A percentile compares a stretch with the other conserved stretches of the same genome.
phyloP scores from a whole-genome alignment of 352 stramenopile species.

The Pythium grandisporangium region DNA sequence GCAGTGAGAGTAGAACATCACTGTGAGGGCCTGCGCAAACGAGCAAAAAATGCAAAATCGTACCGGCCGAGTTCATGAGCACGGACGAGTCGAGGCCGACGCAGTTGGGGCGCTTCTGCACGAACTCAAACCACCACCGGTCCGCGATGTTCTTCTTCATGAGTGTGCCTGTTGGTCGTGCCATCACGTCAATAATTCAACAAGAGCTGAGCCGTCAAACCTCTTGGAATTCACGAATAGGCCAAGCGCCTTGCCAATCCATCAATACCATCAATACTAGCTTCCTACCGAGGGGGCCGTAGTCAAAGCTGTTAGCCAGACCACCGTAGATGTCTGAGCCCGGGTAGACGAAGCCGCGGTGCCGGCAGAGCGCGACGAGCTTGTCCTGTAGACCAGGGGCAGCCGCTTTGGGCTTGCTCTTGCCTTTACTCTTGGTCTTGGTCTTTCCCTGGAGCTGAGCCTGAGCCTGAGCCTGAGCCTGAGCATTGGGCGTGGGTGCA shows the following conservation, averaged over 20 bases:
- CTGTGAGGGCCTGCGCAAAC: too few species aligned
- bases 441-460: too few species aligned
- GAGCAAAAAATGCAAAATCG: not conserved
- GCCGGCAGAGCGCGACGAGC: constrained; percentile 75
- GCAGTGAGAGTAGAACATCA: too few species aligned
- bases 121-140: constrained; percentile 95
- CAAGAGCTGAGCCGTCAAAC: too few species aligned
- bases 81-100: constrained; percentile 94
- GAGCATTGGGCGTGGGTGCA: too few species aligned
- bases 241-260: constrained; percentile 11
- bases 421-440: too few species aligned
- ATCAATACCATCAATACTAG: not conserved
- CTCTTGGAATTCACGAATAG: too few species aligned
- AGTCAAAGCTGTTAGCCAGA: constrained; percentile 97
- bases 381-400: constrained; percentile 52
- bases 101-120: constrained; percentile 91
- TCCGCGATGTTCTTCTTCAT: constrained; percentile 99
- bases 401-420: too few species aligned
- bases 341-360: constrained; percentile 91
- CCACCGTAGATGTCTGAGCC: constrained; percentile 97
- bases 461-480: too few species aligned
- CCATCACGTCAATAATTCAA: too few species aligned
- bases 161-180: constrained; percentile 80
- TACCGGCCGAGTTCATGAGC: constrained; percentile 87
- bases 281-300: constrained; percentile 79